Conservation (phyloP, 768 basidiomycete species). For the Cystofilobasidium bisporidii region DNA sequence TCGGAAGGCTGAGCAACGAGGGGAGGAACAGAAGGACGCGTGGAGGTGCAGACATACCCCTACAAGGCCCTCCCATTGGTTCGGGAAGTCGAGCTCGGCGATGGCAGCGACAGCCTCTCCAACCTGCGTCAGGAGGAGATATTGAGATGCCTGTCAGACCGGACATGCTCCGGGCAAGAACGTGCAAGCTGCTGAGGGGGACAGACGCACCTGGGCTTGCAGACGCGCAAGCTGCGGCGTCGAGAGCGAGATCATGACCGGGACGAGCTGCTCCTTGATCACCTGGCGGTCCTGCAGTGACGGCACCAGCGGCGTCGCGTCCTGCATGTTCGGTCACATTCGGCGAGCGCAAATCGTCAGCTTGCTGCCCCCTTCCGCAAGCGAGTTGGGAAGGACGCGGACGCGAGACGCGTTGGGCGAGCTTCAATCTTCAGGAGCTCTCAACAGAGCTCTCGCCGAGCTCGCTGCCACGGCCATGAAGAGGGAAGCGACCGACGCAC, state of each 20-base stretch:
- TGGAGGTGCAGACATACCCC: constrained; percentile 48
- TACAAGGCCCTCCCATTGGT: constrained; percentile 75
- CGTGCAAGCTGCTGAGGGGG: not conserved
- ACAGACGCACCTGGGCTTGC: constrained; percentile 20
- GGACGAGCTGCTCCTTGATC: constrained; percentile 68
- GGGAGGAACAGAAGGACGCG: constrained; percentile 5
- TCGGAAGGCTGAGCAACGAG: not conserved
- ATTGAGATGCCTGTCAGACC: too few species aligned
- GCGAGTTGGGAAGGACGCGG: too few species aligned
- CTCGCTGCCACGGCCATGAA: too few species aligned
- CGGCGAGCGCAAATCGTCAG: not conserved
- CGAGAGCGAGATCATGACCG: constrained; percentile 82
- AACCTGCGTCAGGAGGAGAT: too few species aligned
- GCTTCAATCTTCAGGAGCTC: too few species aligned
- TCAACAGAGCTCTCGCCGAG: too few species aligned
- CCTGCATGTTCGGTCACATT: too few species aligned
- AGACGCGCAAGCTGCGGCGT: constrained; percentile 41
- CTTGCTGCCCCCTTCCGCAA: too few species aligned
- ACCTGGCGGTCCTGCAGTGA: constrained; percentile 54
- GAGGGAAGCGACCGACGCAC: constrained; percentile 43
- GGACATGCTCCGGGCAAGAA: too few species aligned
- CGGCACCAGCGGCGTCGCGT: constrained; percentile 19
- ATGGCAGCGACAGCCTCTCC: constrained; percentile 88
- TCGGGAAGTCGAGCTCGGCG: constrained; percentile 83
- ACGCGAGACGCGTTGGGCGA: not conserved